Base-by-base conservation (phyloP, 83 land plant species). In the Picea mariana region DNA sequence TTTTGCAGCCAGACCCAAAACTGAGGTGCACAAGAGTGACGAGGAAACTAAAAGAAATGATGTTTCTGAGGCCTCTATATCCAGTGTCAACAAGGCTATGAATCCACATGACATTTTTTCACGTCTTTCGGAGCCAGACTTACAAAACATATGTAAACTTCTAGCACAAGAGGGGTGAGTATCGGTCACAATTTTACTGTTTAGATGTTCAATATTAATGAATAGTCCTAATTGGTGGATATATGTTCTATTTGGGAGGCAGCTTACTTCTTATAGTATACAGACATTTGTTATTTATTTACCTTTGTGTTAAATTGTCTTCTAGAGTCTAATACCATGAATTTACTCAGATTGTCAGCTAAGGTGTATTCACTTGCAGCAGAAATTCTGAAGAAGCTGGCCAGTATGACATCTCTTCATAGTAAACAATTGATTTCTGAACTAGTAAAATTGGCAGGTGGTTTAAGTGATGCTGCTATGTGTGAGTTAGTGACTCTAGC, bases 161-260 rank as follows among this genome's bases (percentile, higher is more conserved):
- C 80, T 88, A 58, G 90, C 90, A 9, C 85, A 79, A 58, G 83
- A 86, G 69, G 88, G 90, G 90, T 88, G 78, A 78, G 88, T 61
- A 18, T 16, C 61, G 24, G 62, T 9, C 62, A 12, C 62, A 62
- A 65, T 79, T 62, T 83, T 79, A 11, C 13, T 11, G 15, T 52
- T 7, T 52, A 11, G 63, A 24, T 59, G 52, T 82, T 77, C 20
- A 26, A 24, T 78, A 61, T 78, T 55, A 52, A 42, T n/a, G 59
- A 52, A 31, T 16, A n/a, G n/a, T 79, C 61, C 58, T 52, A 52
- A 52, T 11, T 52, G 58, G 58, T 9, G 11, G 58, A 52, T 52
- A 52, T 52, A 12, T 52, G 58, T 52, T 52, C 58, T 52, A 52
- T 52, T 52, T 52, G 58, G 58, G 58, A 52, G 13, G 58, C 11